Conservation (phyloP, 2,329 filamentous ascomycete genomes). For the Shiraia bambusicola region DNA sequence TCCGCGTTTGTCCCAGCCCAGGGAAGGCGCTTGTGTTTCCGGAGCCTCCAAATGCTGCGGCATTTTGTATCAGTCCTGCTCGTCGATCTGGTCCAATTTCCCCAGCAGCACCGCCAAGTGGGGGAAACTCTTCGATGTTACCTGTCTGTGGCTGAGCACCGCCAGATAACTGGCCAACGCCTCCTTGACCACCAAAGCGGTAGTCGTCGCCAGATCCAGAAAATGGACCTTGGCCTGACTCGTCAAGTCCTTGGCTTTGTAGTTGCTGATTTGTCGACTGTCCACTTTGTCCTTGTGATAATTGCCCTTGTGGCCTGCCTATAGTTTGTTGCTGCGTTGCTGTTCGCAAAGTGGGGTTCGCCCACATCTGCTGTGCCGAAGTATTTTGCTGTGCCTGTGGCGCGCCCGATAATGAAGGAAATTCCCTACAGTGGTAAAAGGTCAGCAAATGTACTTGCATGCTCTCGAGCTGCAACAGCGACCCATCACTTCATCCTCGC, state of each 20-base stretch:
- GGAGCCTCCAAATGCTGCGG: conserved; percentile 47
- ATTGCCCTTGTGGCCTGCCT: conserved; percentile 52
- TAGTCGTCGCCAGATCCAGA: conserved; percentile 57
- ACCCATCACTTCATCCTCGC: background rate
- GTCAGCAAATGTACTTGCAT: conserved; percentile 23
- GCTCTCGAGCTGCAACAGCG: background rate
- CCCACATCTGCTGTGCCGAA: conserved; percentile 56
- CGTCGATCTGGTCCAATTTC: conserved; percentile 55
- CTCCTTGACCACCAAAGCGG: conserved; percentile 58
- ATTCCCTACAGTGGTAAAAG: conserved; percentile 53
- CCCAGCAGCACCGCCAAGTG: conserved; percentile 56
- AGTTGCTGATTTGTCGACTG: conserved; percentile 47
- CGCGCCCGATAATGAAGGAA: conserved; percentile 61
- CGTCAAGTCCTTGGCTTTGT: conserved; percentile 46
- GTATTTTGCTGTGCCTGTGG: conserved; percentile 58
- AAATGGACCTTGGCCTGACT: conserved; percentile 53
- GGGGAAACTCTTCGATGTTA: conserved; percentile 62
- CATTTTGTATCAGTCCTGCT: conserved; percentile 54
- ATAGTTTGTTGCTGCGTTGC: conserved; percentile 54
- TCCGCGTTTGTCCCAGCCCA: conserved; percentile 47
- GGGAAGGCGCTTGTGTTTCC: conserved; percentile 43
- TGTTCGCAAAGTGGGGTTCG: conserved; percentile 57
- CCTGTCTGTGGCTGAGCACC: conserved; percentile 56
- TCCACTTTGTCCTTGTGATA: conserved; percentile 30
- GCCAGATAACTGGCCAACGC: conserved; percentile 54